Base-by-base conservation (phyloP, 768 basidiomycete species). In the Lentinula aciculospora region DNA sequence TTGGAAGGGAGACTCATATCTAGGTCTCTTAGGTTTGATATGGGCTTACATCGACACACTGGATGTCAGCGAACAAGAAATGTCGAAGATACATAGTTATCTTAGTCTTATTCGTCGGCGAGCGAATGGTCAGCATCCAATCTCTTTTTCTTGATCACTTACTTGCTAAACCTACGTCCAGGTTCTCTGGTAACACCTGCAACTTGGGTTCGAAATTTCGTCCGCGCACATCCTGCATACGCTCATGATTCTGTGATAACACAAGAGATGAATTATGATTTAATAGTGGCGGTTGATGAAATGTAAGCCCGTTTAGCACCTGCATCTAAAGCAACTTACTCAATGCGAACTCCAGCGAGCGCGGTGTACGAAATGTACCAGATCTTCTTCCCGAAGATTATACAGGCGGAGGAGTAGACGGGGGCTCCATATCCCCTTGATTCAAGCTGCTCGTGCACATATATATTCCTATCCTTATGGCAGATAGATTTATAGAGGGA, bases 251-350 rank as follows among this genome's bases (percentile, higher is more conserved):
- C 94, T n/a, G 88, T 89, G 51, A 92, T 99, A 19, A 88, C 79
- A 51, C 81, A 92, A 65, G 86, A 89, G 71, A 93, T 98, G 67
- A 97, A 94, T 67, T 97, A 95, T 67, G 97, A 99, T 72, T 80
- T 99, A 27, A 77, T 97, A 67, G 78, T 85, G 45, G 91, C 92
- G 2, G 74, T 97, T 5, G 95, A 98, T 67, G 89, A 93, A 69
- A 89, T 98, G 92, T 97, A 71, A 69, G 93, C 79, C 2, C 40
- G n/a, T 57, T 54, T 46, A 59, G 37, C 17, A 42, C 40, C 7
- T 13, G n/a, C n/a, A 15, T 13, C 13, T 13, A 19, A 29, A n/a
- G 15, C 48, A 49, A 42, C 65, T 32, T 60, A 40, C 19, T 50
- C 40, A 50, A 36, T 5, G 53, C n/a, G 10, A 57, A 46, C 45